Evolutionary conservation across 2,329 filamentous ascomycete species (phyloP).

Genomic region (Boeremia exigua): DNA sequence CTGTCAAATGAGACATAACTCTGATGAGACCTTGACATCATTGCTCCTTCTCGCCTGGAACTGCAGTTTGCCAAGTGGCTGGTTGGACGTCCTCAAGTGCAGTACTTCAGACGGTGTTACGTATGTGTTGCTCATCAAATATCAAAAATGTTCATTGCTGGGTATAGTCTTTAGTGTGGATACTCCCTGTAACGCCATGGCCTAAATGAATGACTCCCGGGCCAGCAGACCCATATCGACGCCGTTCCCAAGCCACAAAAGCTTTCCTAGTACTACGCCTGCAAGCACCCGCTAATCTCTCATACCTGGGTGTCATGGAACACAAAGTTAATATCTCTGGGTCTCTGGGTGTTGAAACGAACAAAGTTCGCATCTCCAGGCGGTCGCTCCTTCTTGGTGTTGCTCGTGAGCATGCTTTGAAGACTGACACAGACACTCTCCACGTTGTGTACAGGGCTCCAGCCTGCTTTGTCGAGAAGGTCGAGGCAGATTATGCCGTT

Average conservation of each 20-base stretch:
- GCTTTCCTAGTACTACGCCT: slow-evolving; percentile 2
- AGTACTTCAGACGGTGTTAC: no score
- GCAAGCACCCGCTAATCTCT: slow-evolving; percentile 6
- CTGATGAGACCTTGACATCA: no score
- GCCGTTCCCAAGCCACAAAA: not conserved
- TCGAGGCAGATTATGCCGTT: slow-evolving; percentile 99
- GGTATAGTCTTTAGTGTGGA: slow-evolving; percentile 7
- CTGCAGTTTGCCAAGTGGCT: no score
- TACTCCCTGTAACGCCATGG: slow-evolving; percentile 3
- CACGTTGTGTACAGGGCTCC: slow-evolving; percentile 96
- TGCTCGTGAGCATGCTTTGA: slow-evolving; percentile 97
- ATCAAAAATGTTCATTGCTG: slow-evolving; percentile 3
- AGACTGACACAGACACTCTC: slow-evolving; percentile 97
- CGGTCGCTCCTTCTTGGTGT: slow-evolving; percentile 87
- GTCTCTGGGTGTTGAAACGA: slow-evolving; percentile 75
- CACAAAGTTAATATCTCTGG: slow-evolving; percentile 88
- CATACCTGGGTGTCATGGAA: slow-evolving; percentile 82
- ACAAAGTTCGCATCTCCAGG: slow-evolving; percentile 92
- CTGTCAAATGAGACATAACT: no score
- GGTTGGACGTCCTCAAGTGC: no score
- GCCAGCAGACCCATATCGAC: not conserved
- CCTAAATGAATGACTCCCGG: not conserved
- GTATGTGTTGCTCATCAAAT: not conserved
- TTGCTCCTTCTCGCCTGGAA: no score
- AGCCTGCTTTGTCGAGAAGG: slow-evolving; percentile 83